Conservation (phyloP, 768 basidiomycete species). For the Tephrocybe sp. region DNA sequence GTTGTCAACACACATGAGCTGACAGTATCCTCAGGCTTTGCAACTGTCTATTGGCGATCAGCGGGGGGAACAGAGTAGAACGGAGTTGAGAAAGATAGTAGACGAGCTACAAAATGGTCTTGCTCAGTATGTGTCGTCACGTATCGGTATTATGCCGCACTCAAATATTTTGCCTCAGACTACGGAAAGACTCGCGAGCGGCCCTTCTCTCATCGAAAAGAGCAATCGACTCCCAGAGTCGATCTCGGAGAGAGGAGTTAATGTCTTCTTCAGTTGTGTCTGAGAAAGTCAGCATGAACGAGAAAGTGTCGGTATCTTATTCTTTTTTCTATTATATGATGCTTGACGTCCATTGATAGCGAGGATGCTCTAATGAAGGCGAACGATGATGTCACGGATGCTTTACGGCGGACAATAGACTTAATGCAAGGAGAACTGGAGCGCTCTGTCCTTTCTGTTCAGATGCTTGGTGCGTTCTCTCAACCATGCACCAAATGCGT, state of each 20-base stretch:
- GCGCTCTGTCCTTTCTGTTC: conserved; percentile 78
- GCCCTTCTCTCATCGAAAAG: conserved; percentile 77
- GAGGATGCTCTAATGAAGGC: conserved; percentile 89
- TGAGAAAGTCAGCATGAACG: conserved; percentile 50
- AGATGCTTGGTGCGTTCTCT: conserved; percentile 69
- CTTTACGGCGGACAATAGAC: conserved; percentile 78
- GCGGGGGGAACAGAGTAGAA: conserved; percentile 50
- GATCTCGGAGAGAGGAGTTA: conserved; percentile 69
- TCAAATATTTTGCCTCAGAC: conserved; percentile 30
- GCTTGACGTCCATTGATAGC: conserved; percentile 29
- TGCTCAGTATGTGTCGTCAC: conserved; percentile 41
- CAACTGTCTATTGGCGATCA: conserved; percentile 76
- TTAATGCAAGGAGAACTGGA: conserved; percentile 94
- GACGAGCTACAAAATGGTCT: conserved; percentile 48
- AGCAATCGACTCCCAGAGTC: conserved; percentile 59
- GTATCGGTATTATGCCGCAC: neutral
- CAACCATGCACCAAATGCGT: neutral
- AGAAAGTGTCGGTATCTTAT: conserved; percentile 55
- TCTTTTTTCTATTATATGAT: neutral
- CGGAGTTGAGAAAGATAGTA: conserved; percentile 49
- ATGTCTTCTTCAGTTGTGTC: conserved; percentile 48
- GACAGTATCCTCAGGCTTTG: conserved; percentile 46
- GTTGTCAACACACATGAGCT: conserved; percentile 16
- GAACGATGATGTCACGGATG: conserved; percentile 86
- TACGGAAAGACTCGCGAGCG: conserved; percentile 62